Evolutionary conservation across 1,284 basidiomycete genomes (phyloP), one percentile per base, ranked within the genome.

Genomic region (Ustilago vetiveriae): DNA sequence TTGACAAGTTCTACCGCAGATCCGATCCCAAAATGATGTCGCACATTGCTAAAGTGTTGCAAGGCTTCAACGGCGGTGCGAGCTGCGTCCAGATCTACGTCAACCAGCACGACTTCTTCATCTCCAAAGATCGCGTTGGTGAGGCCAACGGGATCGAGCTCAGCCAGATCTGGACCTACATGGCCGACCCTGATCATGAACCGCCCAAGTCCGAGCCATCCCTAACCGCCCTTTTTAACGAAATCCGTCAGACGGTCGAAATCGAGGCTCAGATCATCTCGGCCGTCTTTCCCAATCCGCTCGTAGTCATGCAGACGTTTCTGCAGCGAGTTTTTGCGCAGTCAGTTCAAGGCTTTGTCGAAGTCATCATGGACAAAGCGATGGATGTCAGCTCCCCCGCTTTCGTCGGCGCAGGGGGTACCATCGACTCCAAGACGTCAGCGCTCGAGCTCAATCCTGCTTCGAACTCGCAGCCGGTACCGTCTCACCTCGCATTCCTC

Each of bases 1-100:
- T 99, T 79, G 96, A 99, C 82, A 79, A 80, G 32, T 79, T 80
- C 78, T 98, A 98, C 83, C 88, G 94, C 48, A 92, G 92, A 80
- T 94, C 94, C 29, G 96, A 99, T 80, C 96, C 96, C 0, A 94
- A 94, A 83, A 92, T 96, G 90, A 99, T 99, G 96, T 92, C 93
- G 84, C 96, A 98, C 81, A 98, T 95, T 79, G 95, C 96, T 2
- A 92, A 94, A 84, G 96, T 94, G 3, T 85, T 99, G 4, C 88
- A 97, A 39, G 95, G 97, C 80, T 99, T 99, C 85, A 99, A 99
- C 75, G 96, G 96, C 4, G 96, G 96, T 10, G 87, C 90, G 33
- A 94, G 92, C 5, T 98, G 95, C 80, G 92, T 98, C 6, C 94
- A 98, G 83, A 92, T 98, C 26, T 99, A 98, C 80, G 96, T 99